Conservation (phyloP, 1,139 yeast genomes). For the Scheffersomyces illinoinensis region DNA sequence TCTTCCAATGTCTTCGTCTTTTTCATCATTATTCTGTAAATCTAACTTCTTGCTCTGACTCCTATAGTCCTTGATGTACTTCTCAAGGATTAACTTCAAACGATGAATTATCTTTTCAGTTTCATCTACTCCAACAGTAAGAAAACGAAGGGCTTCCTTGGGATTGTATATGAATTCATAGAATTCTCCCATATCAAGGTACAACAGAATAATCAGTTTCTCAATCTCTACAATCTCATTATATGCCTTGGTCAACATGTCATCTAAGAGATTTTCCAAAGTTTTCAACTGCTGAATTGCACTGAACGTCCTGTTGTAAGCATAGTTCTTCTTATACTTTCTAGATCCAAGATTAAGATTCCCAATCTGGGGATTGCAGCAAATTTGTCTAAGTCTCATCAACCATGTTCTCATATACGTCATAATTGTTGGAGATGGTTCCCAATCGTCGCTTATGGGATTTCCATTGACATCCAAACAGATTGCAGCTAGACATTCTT, state of each 20-base stretch:
- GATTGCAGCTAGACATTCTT: conserved; percentile 62
- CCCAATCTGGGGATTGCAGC: conserved; percentile 81
- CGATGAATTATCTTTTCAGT: conserved; percentile 30
- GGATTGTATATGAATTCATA: conserved; percentile 57
- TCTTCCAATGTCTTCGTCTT: conserved; percentile 22
- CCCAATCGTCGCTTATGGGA: conserved; percentile 54
- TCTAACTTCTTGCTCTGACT: conserved; percentile 5
- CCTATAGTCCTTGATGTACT: conserved; percentile 16
- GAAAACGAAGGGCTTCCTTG: conserved; percentile 43
- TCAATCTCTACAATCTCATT: conserved; percentile 52
- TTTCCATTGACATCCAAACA: conserved; percentile 60
- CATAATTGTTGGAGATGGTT: conserved; percentile 42
- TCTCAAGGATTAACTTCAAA: conserved; percentile 18
- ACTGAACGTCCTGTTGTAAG: conserved; percentile 14
- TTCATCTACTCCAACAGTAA: conserved; percentile 40
- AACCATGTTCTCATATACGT: conserved; percentile 65
- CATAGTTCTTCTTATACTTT: conserved; percentile 22
- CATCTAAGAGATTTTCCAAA: conserved; percentile 63
- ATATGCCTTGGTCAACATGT: conserved; percentile 57
- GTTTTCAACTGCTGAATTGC: conserved; percentile 51
- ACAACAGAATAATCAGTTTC: conserved; percentile 43
- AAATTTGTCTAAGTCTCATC: conserved; percentile 66
- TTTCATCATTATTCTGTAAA: conserved; percentile 10
- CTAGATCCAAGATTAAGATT: conserved; percentile 30
- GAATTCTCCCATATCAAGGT: conserved; percentile 62